These are phyloP conservation scores for Penicillium sp. DNA, from an alignment of 2,329 filamentous ascomycete species.

Conservation along the genomic window DNA sequence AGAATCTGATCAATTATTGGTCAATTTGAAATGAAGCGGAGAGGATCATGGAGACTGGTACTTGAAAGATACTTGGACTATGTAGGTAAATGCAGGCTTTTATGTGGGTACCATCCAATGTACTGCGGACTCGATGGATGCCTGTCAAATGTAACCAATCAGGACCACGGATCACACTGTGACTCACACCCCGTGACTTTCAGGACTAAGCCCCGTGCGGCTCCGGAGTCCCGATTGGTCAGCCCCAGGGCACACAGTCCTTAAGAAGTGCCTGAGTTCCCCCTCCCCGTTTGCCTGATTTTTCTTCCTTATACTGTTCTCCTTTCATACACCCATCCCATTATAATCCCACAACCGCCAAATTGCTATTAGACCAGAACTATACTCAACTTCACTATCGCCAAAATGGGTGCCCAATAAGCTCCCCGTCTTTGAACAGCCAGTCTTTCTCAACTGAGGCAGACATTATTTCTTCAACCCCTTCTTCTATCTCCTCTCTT, in stretches of 20 bases:
- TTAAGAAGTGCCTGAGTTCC: conserved; percentile 43
- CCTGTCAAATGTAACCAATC: conserved; percentile 27
- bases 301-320: conserved; percentile 19
- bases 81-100: not conserved
- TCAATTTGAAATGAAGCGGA: not conserved
- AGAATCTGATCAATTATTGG: not conserved
- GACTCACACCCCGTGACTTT: conserved; percentile 39
- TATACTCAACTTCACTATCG: conserved; percentile 20
- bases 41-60: not conserved
- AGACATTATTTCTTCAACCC: conserved; percentile 42
- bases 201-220: conserved; percentile 17
- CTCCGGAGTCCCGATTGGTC: conserved; percentile 25
- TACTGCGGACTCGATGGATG: not conserved
- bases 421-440: conserved; percentile 25
- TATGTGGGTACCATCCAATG: not conserved
- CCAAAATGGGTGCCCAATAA: conserved; percentile 44
- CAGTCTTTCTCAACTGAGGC: conserved; percentile 39
- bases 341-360: conserved; percentile 4
- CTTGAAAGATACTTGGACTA: not conserved
- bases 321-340: conserved; percentile 7
- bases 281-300: conserved; percentile 35
- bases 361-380: conserved; percentile 7
- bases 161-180: conserved; percentile 15
- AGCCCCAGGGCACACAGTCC: conserved; percentile 15
- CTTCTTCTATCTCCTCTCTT: conserved; percentile 30